Evolutionary conservation across 371 early-diverging fungal species (phyloP).

Genomic region (Globomyces sp.): DNA sequence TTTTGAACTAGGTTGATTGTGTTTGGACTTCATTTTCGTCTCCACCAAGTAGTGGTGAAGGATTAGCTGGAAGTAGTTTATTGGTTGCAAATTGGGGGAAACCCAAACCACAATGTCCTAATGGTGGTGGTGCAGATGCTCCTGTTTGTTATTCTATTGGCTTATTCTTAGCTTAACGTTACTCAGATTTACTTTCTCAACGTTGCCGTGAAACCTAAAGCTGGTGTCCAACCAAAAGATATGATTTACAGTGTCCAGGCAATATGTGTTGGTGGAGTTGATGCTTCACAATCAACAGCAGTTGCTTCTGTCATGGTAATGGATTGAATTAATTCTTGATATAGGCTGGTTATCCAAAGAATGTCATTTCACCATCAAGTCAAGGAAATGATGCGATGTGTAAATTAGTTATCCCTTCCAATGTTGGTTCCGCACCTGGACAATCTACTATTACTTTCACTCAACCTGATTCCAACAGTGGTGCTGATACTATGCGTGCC

Average conservation of each 20-base stretch:
- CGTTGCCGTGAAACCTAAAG: background rate
- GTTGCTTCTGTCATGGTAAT: no score
- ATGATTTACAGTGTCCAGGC: slow-evolving; percentile 11
- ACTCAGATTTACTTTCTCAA: slow-evolving; percentile 10
- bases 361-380: no score
- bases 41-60: slow-evolving; percentile 11
- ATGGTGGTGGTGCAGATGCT: background rate
- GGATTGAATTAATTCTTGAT: no score
- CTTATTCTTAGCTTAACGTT: no score
- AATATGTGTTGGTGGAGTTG: slow-evolving; percentile 16
- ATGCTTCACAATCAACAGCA: no score
- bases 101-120: slow-evolving; percentile 13
- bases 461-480: no score
- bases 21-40: slow-evolving; percentile 11
- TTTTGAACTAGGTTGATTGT: background rate
- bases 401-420: no score
- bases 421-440: no score
- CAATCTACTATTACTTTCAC: no score
- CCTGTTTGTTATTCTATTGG: background rate
- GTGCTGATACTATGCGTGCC: no score
- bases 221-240: background rate
- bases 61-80: slow-evolving; percentile 3
- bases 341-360: no score
- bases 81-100: slow-evolving; percentile 10
- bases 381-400: no score